Conservation (phyloP, 805 yeast species). For the Candida stauntonica region DNA sequence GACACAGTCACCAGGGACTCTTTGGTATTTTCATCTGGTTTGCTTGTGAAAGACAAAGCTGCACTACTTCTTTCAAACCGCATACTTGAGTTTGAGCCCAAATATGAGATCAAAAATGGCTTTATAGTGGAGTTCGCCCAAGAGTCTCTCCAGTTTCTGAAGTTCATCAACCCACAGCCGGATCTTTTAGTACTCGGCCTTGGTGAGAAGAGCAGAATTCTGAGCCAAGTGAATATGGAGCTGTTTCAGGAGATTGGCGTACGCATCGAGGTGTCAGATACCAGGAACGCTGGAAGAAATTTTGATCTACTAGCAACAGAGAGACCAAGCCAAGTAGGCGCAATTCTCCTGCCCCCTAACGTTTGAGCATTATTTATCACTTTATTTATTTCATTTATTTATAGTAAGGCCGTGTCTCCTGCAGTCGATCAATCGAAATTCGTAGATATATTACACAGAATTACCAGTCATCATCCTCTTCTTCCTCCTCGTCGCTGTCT, state of each 20-base stretch:
- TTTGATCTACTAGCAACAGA: slow-evolving; percentile 78
- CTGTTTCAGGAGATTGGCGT: slow-evolving; percentile 56
- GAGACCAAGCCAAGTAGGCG: slow-evolving; percentile 70
- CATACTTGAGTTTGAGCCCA: slow-evolving; percentile 50
- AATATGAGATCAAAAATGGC: slow-evolving; percentile 34
- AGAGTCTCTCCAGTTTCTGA: slow-evolving; percentile 44
- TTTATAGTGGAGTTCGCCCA: slow-evolving; percentile 52
- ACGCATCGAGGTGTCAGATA: slow-evolving; percentile 65
- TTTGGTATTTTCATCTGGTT: slow-evolving; percentile 52
- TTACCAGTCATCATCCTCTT: slow-evolving; percentile 74
- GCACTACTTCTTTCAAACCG: slow-evolving; percentile 52
- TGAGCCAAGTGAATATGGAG: slow-evolving; percentile 50
- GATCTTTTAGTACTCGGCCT: slow-evolving; percentile 70
- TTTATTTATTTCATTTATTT: slow-evolving; percentile 4
- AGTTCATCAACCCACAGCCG: slow-evolving; percentile 67
- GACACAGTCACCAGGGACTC: slow-evolving; percentile 51
- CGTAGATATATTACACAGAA: neutral
- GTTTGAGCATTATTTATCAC: slow-evolving; percentile 26
- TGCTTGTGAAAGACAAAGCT: slow-evolving; percentile 42
- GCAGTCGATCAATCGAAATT: too few species aligned
- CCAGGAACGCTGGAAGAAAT: slow-evolving; percentile 60
- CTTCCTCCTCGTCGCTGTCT: slow-evolving; percentile 68
- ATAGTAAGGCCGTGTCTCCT: neutral
- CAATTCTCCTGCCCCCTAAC: slow-evolving; percentile 56
- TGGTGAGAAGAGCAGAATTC: slow-evolving; percentile 59